These are phyloP conservation scores for Phyllosticta citriasiana DNA, from an alignment of 2,329 filamentous ascomycete genomes.

Conservation along the genomic window DNA sequence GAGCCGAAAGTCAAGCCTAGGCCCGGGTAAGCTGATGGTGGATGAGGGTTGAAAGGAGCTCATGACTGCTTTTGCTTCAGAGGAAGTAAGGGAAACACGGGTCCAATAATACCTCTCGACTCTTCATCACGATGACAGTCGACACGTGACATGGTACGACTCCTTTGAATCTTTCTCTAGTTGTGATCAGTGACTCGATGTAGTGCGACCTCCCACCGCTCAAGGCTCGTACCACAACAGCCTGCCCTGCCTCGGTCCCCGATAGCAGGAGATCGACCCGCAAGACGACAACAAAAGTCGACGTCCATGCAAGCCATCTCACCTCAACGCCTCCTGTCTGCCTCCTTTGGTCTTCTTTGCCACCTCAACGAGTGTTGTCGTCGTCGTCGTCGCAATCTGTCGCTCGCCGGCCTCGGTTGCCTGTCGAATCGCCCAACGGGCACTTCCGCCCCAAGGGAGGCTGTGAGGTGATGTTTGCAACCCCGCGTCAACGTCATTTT, in stretches of 20 bases:
- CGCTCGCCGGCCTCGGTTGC: neutral
- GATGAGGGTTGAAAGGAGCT: neutral
- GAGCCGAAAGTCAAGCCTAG: neutral
- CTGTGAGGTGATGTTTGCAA: neutral
- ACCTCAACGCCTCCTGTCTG: neutral
- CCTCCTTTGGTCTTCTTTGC: neutral
- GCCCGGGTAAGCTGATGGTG: neutral
- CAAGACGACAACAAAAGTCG: too few species aligned
- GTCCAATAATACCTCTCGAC: too few species aligned
- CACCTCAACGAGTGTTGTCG: neutral
- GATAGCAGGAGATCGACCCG: too few species aligned
- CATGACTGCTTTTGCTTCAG: too few species aligned
- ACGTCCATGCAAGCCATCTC: neutral
- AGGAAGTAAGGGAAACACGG: too few species aligned
- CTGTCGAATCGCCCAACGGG: neutral
- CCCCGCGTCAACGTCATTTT: neutral
- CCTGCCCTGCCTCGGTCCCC: too few species aligned
- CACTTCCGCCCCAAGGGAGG: neutral
- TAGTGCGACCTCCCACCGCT: neutral
- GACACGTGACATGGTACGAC: neutral
- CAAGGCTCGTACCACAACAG: neutral
- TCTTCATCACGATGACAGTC: too few species aligned
- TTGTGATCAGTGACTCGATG: neutral
- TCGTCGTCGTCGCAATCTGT: too few species aligned
- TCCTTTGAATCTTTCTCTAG: neutral